Conservation (phyloP, 306 rosid genomes). For the Prunus padus region DNA sequence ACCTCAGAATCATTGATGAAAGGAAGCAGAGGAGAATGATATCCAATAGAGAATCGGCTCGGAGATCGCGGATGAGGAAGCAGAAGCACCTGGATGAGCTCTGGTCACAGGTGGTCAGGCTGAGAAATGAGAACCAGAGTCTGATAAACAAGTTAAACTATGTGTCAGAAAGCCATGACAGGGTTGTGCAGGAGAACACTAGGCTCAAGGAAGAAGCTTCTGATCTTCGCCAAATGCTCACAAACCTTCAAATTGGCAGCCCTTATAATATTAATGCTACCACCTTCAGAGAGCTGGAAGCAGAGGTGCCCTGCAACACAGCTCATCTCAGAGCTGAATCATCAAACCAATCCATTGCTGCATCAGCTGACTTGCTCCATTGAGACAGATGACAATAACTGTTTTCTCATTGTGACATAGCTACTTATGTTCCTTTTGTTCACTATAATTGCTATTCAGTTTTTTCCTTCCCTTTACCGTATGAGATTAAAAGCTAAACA, state of each 20-base stretch:
- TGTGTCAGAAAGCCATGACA: slow-evolving; percentile 54
- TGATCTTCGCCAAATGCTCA: slow-evolving; percentile 63
- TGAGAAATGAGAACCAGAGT: slow-evolving; percentile 59
- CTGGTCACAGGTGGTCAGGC: slow-evolving; percentile 72
- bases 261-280: slow-evolving; percentile 24
- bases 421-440: slow-evolving; percentile 25
- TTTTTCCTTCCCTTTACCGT: slow-evolving; percentile 4
- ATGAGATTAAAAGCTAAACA: neutral
- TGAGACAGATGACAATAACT: slow-evolving; percentile 32
- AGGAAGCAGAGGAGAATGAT: slow-evolving; percentile 79
- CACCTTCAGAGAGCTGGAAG: slow-evolving; percentile 44
- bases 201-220: slow-evolving; percentile 58
- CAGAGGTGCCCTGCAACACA: slow-evolving; percentile 48
- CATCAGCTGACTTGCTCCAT: slow-evolving; percentile 41
- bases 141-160: slow-evolving; percentile 58
- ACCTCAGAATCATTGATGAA: slow-evolving; percentile 51
- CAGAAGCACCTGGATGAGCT: slow-evolving; percentile 81
- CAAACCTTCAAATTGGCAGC: slow-evolving; percentile 44
- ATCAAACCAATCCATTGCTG: slow-evolving; percentile 42
- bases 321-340: slow-evolving; percentile 49
- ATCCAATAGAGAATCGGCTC: slow-evolving; percentile 80
- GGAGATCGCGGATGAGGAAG: slow-evolving; percentile 86
- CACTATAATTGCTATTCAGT: slow-evolving; percentile 28
- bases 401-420: slow-evolving; percentile 26
- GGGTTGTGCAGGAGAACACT: slow-evolving; percentile 55